Conservation (phyloP, 2,329 filamentous ascomycete genomes). For the Dichotomopilus funicola region DNA sequence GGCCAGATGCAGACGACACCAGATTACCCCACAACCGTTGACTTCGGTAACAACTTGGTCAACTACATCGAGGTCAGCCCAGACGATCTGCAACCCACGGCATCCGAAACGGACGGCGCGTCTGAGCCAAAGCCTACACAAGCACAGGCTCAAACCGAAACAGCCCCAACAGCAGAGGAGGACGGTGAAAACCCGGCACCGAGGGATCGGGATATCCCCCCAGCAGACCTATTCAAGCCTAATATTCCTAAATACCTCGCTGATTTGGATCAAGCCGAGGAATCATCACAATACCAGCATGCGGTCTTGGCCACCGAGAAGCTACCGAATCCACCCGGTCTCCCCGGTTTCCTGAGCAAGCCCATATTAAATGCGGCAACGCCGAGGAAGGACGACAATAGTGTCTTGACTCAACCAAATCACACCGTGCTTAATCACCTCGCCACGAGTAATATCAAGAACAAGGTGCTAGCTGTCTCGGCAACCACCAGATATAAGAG, state of each 20-base stretch:
- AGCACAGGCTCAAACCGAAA: conserved; percentile 28
- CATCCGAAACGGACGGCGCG: conserved; percentile 26
- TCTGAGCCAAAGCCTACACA: conserved; percentile 27
- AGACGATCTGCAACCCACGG: conserved; percentile 52
- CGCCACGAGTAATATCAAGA: conserved; percentile 96
- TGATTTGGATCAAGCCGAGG: conserved; percentile 80
- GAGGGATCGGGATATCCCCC: conserved; percentile 50
- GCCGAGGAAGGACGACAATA: conserved; percentile 95
- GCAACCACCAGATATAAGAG: conserved; percentile 96
- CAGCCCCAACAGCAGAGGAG: conserved; percentile 29
- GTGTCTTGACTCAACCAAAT: conserved; percentile 92
- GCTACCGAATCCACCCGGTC: conserved; percentile 72
- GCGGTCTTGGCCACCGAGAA: conserved; percentile 70
- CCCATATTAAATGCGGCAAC: conserved; percentile 89
- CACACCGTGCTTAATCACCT: conserved; percentile 95
- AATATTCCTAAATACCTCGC: conserved; percentile 78
- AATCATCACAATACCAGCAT: conserved; percentile 65
- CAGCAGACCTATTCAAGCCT: conserved; percentile 57
- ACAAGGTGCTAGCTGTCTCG: conserved; percentile 88
- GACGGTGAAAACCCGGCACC: conserved; percentile 40
- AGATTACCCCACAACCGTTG: conserved; percentile 85
- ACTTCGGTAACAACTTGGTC: conserved; percentile 95
- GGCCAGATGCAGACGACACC: conserved; percentile 86
- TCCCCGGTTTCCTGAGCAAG: conserved; percentile 88
- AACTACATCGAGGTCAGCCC: conserved; percentile 95